Evolutionary conservation across 2,329 filamentous ascomycete genomes (phyloP), one percentile per base, ranked within the genome.

Genomic region (Ophiostoma angusticollis): DNA sequence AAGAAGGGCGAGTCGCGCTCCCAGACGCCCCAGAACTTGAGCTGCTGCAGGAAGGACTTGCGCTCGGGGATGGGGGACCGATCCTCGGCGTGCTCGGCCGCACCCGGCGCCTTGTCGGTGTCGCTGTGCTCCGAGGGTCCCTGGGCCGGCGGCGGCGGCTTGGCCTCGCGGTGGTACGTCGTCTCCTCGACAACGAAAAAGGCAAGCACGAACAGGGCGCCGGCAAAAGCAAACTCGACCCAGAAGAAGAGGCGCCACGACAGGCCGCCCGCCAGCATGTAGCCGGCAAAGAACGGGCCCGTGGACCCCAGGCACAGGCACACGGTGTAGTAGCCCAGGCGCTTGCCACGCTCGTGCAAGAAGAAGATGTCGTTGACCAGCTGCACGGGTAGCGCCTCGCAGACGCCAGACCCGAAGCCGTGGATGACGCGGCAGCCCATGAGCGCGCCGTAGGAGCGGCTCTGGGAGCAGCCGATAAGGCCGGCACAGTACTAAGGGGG

Each of bases 231-330:
- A 34, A 72, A 62, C 44, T 68, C 64, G 39, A 76, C 71, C 50
- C 74, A 75, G 58, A 76, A 77, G 57, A 70, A 77, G 0, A 76
- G 62, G 13, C 67, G 60, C 71, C 72, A 77, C 6, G 70, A 72
- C 48, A 71, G 67, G 9, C 68, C 67, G 1, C 62, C 70, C 1
- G 65, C 62, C 6, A 77, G 64, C 71, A 77, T 76, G 52, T 75
- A 76, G 11, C 72, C 70, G 1, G 72, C 70, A 35, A 70, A 74
- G 1, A 77, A 56, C 0, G 72, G 70, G 1, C 70, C 70, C 0
- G 68, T 68, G 0, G 68, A 58, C 5, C 70, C 71, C 9, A 73
- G 60, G 47, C 70, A 74, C 30, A 76, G 62, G 35, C 64, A 67
- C 18, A 74, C 64, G 4, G 73, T 76, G 49, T 77, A 78, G 50